A percentile compares a stretch with the other conserved stretches of the same genome.
phyloP scores from a whole-genome alignment of 2,329 filamentous ascomycete species.

The Diaporthe sp. region DNA sequence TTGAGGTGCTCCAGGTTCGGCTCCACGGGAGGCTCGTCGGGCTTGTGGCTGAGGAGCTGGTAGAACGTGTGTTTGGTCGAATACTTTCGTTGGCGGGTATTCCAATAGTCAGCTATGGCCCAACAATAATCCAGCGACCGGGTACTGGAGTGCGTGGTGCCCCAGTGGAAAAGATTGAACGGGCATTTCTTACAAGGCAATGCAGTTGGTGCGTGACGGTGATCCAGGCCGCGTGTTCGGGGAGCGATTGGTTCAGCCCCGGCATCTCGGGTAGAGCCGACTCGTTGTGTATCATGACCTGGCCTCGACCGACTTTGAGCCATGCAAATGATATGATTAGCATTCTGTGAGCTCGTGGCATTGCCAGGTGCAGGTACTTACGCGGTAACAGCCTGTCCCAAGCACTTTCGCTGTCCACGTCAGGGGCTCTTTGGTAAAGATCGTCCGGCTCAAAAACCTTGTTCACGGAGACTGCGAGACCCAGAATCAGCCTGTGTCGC shows the following conservation, averaged over 20 bases:
- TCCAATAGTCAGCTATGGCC: neutral
- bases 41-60: neutral
- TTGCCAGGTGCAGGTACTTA: too few relatives aligned
- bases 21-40: neutral
- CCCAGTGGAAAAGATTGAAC: neutral
- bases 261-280: neutral
- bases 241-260: neutral
- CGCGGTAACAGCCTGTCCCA: too few relatives aligned
- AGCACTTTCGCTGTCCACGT: too few relatives aligned
- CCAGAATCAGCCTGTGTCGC: too few relatives aligned
- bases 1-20: neutral
- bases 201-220: neutral
- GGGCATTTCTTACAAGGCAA: neutral
- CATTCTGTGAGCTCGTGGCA: too few relatives aligned
- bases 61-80: neutral
- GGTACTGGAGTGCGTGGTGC: too few relatives aligned
- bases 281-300: neutral
- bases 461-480: too few relatives aligned
- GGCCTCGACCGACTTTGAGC: neutral
- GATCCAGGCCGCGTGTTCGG: neutral
- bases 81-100: neutral
- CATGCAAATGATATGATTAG: too few relatives aligned
- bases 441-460: too few relatives aligned
- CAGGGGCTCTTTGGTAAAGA: too few relatives aligned
- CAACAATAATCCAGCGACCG: neutral